Base-by-base conservation (phyloP, 179 eudicot species). In the Silene coronaria region DNA sequence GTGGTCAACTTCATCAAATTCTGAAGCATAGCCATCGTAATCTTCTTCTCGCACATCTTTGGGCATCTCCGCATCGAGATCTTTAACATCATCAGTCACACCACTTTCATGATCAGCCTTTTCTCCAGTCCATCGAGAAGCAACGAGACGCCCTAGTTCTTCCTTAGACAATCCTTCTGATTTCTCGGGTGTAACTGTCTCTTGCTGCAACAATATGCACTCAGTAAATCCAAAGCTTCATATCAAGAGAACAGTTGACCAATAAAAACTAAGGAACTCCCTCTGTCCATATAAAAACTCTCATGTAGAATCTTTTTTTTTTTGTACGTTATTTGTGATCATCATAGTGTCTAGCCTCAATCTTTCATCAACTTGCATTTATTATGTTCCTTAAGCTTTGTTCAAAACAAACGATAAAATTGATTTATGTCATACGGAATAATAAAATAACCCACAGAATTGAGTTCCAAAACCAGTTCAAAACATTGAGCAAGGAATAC, bases 51-150 rank as follows among this genome's bases (percentile, higher is more conserved):
- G 85, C 81, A 67, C 82, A 77, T 85, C 87, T 46, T 82, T 84
- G 3, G 83, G 74, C 22, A 68, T 76, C 77, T 86, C 94, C 73
- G 76, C 80, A 77, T 48, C 70, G 77, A 66, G 77, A 75, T 80
- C 79, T 70, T 75, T 82, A 57, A 80, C 75, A 58, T 79, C 76
- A 83, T 82, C 88, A 71, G 78, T 73, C 73, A 84, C 88, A 59
- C 53, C 77, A 75, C 83, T 69, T 70, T 89, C 79, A 68, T 88
- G 78, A 81, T 82, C 91, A 30, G 84, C 60, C 70, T 86, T 89
- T 80, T 90, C 96, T 80, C 91, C 89, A 5, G 96, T 90, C 99
- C 99, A 96, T 70, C 97, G 96, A 72, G 99, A 93, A 82, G 97
- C 99, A 80, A 96, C 91, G 68, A 82, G 86, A 72, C 98, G 99